Evolutionary conservation across 768 basidiomycete genomes (phyloP).

Genomic region (Russula ochroleuca): DNA sequence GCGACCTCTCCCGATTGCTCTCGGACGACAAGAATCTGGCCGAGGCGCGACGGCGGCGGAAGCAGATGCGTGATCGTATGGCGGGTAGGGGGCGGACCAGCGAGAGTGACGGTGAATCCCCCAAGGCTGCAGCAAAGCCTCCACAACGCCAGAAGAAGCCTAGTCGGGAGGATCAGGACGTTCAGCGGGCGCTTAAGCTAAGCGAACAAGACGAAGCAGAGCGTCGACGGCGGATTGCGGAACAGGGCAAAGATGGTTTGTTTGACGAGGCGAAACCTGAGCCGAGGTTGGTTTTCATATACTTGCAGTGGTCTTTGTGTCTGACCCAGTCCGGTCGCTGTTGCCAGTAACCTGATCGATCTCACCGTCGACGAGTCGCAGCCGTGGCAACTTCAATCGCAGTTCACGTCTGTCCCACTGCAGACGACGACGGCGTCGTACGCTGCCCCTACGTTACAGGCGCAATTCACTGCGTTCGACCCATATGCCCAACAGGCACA

Average conservation of each 20-base stretch:
- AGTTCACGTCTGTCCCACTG: slow-evolving; percentile 24
- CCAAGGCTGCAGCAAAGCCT: slow-evolving; percentile 31
- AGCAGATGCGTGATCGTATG: slow-evolving; percentile 90
- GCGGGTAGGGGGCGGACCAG: slow-evolving; percentile 38
- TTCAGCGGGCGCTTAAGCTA: slow-evolving; percentile 74
- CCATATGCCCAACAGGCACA: slow-evolving; percentile 85
- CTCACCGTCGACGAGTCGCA: slow-evolving; percentile 25
- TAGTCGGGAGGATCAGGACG: slow-evolving; percentile 67
- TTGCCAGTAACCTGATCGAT: slow-evolving; percentile 19
- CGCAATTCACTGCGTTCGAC: slow-evolving; percentile 75
- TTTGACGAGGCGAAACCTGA: slow-evolving; percentile 69
- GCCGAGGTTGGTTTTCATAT: slow-evolving; percentile 39
- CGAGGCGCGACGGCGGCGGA: slow-evolving; percentile 70
- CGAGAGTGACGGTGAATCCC: slow-evolving; percentile 40
- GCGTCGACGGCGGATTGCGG: slow-evolving; percentile 56
- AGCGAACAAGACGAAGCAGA: slow-evolving; percentile 85
- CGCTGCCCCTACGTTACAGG: slow-evolving; percentile 22
- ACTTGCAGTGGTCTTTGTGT: slow-evolving; percentile 35
- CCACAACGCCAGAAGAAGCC: slow-evolving; percentile 25
- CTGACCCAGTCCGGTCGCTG: slow-evolving; percentile 6
- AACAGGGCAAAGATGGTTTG: slow-evolving; percentile 65
- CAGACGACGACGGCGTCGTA: slow-evolving; percentile 18
- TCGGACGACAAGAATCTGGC: slow-evolving; percentile 74
- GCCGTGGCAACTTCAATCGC: slow-evolving; percentile 30
- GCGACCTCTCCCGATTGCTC: slow-evolving; percentile 91